Percentiles rank a stretch among this genome's conserved stretches.
Evolutionary conservation across 176 grass and related monocot species (phyloP).

Genomic region (Raddia distichophylla): DNA sequence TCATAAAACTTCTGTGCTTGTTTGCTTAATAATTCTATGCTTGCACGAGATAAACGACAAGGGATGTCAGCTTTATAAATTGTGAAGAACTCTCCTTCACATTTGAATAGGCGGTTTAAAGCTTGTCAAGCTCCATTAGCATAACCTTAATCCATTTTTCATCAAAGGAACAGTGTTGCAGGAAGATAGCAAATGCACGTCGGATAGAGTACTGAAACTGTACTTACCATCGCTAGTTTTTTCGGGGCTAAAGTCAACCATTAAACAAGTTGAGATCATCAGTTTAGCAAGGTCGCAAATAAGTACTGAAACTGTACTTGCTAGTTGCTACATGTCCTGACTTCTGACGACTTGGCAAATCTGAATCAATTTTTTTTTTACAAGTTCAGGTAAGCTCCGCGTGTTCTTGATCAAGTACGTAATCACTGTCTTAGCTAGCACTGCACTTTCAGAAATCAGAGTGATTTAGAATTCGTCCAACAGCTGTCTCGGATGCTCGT

Average conservation of each 20-base stretch:
- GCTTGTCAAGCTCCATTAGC: conserved; percentile 21
- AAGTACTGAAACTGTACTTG: conserved; percentile 24
- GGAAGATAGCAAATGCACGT: not conserved
- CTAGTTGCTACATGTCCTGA: conserved; percentile 28
- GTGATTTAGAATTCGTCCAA: conserved; percentile 30
- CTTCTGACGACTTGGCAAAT: not conserved
- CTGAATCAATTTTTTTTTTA: conserved; percentile 11
- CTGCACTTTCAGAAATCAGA: conserved; percentile 35
- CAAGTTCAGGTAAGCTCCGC: not conserved
- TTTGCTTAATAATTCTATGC: not conserved
- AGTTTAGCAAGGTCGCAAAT: conserved; percentile 22
- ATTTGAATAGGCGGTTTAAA: conserved; percentile 1
- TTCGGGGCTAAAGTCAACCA: conserved; percentile 34
- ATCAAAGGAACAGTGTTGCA: not conserved
- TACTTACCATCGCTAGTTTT: not conserved
- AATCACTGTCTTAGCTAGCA: conserved; percentile 25
- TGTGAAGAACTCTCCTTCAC: not conserved
- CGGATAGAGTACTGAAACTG: too few relatives aligned
- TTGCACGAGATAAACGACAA: conserved; percentile 44
- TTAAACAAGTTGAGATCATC: conserved; percentile 37
- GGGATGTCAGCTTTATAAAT: conserved; percentile 23
- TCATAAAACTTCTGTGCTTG: not conserved
- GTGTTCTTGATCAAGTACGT: conserved; percentile 39
- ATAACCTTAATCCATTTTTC: conserved; percentile 4
- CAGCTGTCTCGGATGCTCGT: conserved; percentile 49